Base-by-base conservation (phyloP, 768 basidiomycete genomes). In the Lyophyllum atratum region DNA sequence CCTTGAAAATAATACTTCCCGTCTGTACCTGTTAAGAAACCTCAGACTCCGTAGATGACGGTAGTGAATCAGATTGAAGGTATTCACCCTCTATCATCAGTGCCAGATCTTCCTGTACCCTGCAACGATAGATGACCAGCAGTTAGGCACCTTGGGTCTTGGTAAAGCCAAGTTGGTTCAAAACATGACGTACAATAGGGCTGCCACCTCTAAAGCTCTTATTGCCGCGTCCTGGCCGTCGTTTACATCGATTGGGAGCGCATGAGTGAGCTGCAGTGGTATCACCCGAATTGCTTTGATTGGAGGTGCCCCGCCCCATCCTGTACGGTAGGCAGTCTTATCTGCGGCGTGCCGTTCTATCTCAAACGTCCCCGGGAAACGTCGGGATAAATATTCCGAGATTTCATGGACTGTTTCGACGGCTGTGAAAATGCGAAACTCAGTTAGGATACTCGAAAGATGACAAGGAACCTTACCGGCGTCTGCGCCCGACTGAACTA, bases 1-100 rank as follows among this genome's bases (percentile, higher is more conserved):
- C 87, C 66, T n/a, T 89, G 89, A 62, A 92, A 84, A 66, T 90
- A 87, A 60, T 90, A 88, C 58, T 76, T 76, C 40, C 89, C 88
- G 54, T 92, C 86, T 21, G 74, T 68, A 50, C 87, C 86, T 85
- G 66, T 31, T 24, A 11, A 45, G 14, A 22, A 19, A 14, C 21
- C 1, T 22, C 10, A 40, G 1, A 48, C 12, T 28, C 3, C 31
- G 53, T 33, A 52, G 51, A 26, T 19, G 33, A 52, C 54, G 54
- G 40, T 50, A 49, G n/a, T n/a, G n/a, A n/a, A n/a, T n/a, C n/a
- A n/a, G n/a, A 42, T 19, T 47, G 45, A 55, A 44, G 39, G 26
- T 42, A 57, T 62, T 34, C 49, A 80, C 83, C 84, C 79, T 85
- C 83, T 24, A 85, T 72, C 85, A 86, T 84, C 26, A 85, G 55